phyloP scores from a whole-genome alignment of 306 rosid species.

The Medicago truncatula region DNA sequence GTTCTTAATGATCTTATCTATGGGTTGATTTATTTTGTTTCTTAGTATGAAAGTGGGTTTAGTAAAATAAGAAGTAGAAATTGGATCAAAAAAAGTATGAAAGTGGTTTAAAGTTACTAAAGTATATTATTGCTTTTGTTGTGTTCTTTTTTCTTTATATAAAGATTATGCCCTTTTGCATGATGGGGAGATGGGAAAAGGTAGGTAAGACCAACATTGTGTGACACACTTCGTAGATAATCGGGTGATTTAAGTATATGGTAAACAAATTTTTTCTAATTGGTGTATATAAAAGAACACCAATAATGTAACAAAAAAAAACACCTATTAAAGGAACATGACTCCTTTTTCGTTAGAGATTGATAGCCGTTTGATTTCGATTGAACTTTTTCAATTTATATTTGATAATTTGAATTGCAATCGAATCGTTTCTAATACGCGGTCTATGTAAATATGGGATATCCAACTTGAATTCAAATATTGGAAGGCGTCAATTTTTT shows the following conservation, averaged over 20 bases:
- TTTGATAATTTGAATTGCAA: not conserved
- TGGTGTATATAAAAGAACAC: not conserved
- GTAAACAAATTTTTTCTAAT: not conserved
- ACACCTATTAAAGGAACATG: too few species aligned
- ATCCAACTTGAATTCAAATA: not conserved
- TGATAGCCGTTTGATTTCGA: not conserved
- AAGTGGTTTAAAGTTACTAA: constrained; percentile 39
- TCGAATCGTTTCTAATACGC: too few species aligned
- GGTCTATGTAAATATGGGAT: too few species aligned
- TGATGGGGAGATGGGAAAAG: not conserved
- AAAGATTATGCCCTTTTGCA: constrained; percentile 25
- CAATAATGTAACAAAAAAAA: too few species aligned
- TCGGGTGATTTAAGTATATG: not conserved
- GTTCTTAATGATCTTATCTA: constrained; percentile 3
- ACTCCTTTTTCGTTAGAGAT: too few species aligned
- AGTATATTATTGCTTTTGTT: not conserved
- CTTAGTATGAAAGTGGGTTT: constrained; percentile 43
- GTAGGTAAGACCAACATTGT: not conserved
- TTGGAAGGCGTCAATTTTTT: not conserved
- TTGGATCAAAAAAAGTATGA: too few species aligned
- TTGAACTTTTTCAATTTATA: not conserved
- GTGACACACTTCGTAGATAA: not conserved
- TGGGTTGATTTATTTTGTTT: constrained; percentile 50
- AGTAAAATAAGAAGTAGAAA: not conserved
- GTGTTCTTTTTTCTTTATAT: not conserved